Evolutionary conservation across 345 rosid genomes (phyloP), one percentile per base, ranked within the genome.

Genomic region (Gossypium mustelinum): DNA sequence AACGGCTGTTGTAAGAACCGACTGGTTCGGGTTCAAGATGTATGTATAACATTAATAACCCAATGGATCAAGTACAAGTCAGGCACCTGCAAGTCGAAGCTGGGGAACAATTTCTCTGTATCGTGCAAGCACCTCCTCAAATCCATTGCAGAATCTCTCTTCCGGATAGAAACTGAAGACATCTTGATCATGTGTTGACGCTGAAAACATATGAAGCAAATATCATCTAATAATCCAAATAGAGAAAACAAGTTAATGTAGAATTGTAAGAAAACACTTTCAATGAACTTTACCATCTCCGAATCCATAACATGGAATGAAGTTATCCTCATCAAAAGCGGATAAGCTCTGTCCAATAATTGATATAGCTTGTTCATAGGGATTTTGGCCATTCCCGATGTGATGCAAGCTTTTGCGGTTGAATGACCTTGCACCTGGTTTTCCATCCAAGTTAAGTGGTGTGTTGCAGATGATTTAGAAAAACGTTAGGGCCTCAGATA

Each of bases 181-280:
- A 57, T 96, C 99, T 80, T 92, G 97, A 78, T 93, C 98, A 76
- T 93, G 98, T 0, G 99, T 93, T 34, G 95, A 85, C 47, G 97
- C 97, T 94, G 84, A 79, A 76, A 72, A 62, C 52, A 27, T 48
- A 70, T 24, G 55, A 55, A 72, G 63, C 72, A 64, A 18, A 79
- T 70, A 73, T 34, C 77, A 80, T 75, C 83, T 73, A 77, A 62
- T 9, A 25, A 69, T 54, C 75, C 20, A 67, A 61, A 60, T 24
- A 74, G 34, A 43, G 12, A 25, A 16, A 11, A 20, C 4, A 18
- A 50, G 11, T 70, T 24, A 25, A 73, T 44, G 25, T 44, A 57
- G 45, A 56, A 66, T 9, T n/a, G 43, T 20, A 17, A 48, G n/a
- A 22, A 58, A 76, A 43, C n/a, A n/a, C 6, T 44, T 64, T 56